phyloP scores from a whole-genome alignment of 2,329 filamentous ascomycete genomes.

The Calonectria pseudoturangicola region DNA sequence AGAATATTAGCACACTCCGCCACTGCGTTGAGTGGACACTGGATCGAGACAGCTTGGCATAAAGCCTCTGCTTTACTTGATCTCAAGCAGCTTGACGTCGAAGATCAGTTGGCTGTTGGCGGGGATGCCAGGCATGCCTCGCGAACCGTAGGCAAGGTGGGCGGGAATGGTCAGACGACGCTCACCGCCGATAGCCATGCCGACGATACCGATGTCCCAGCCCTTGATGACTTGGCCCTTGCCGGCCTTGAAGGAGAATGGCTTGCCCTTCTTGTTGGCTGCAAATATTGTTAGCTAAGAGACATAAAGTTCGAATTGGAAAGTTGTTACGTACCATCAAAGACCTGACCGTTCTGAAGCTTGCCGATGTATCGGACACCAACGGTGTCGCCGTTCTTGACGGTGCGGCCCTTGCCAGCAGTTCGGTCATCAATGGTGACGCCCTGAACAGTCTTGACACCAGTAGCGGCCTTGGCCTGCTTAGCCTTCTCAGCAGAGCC shows the following conservation, averaged over 20 bases:
- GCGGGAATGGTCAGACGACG: constrained; percentile 93
- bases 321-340: constrained; percentile 82
- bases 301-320: background rate
- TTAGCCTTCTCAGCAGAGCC: constrained; percentile 74
- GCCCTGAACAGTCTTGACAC: constrained; percentile 88
- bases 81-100: constrained; percentile 90
- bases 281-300: constrained; percentile 50
- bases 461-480: constrained; percentile 70
- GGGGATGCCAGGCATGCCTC: constrained; percentile 88
- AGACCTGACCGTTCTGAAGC: constrained; percentile 94
- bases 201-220: constrained; percentile 95
- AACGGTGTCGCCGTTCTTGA: constrained; percentile 92
- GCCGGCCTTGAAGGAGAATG: constrained; percentile 96
- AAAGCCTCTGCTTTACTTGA: constrained; percentile 76
- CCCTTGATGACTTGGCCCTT: constrained; percentile 98
- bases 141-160: constrained; percentile 91
- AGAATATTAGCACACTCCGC: constrained; percentile 53
- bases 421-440: constrained; percentile 98
- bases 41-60: constrained; percentile 37
- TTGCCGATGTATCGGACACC: constrained; percentile 99
- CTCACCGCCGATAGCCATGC: constrained; percentile 96
- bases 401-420: constrained; percentile 86
- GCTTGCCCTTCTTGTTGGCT: constrained; percentile 99
- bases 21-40: constrained; percentile 37
- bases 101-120: constrained; percentile 94